phyloP scores from a whole-genome alignment of 2,329 filamentous ascomycete genomes.

The Camillea tinctor region DNA sequence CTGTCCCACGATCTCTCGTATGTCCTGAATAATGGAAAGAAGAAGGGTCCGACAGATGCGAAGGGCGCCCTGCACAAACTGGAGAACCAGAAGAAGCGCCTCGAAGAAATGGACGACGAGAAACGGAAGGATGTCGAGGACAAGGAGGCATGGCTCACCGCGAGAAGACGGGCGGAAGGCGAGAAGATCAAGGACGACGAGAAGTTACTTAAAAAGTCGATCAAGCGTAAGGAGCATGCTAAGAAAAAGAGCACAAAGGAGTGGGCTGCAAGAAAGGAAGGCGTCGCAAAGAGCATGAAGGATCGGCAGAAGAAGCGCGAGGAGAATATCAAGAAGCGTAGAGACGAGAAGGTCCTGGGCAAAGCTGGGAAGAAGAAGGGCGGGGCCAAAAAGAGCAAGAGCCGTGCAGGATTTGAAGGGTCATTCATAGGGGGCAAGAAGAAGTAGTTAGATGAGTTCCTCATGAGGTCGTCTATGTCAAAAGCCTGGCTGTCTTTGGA shows the following conservation, averaged over 20 bases:
- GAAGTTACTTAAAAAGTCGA: slow-evolving; percentile 82
- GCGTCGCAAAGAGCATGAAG: slow-evolving; percentile 72
- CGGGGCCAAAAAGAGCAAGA: slow-evolving; percentile 43
- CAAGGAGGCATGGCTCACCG: slow-evolving; percentile 92
- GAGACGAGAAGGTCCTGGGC: slow-evolving; percentile 67
- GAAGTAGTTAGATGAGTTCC: slow-evolving; percentile 17
- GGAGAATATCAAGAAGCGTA: slow-evolving; percentile 71
- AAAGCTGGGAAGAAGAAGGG: slow-evolving; percentile 57
- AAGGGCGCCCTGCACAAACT: slow-evolving; percentile 80
- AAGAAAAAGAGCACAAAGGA: slow-evolving; percentile 93
- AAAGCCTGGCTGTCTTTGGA: not conserved
- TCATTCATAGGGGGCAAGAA: slow-evolving; percentile 61
- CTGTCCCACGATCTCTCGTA: slow-evolving; percentile 68
- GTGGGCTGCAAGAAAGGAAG: slow-evolving; percentile 73
- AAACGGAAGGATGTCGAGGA: slow-evolving; percentile 86
- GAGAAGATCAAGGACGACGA: slow-evolving; percentile 88
- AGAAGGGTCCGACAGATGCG: slow-evolving; percentile 80
- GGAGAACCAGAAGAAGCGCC: slow-evolving; percentile 80
- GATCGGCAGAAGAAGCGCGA: slow-evolving; percentile 80
- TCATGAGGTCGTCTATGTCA: not conserved
- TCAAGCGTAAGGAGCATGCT: slow-evolving; percentile 86
- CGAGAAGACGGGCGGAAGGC: slow-evolving; percentile 83
- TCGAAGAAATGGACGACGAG: slow-evolving; percentile 71
- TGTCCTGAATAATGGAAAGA: slow-evolving; percentile 66
- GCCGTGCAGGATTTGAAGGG: slow-evolving; percentile 62